Evolutionary conservation across 106 monocot species (phyloP), one percentile per base, ranked within the genome.

Genomic region (Gastrodia elata): DNA sequence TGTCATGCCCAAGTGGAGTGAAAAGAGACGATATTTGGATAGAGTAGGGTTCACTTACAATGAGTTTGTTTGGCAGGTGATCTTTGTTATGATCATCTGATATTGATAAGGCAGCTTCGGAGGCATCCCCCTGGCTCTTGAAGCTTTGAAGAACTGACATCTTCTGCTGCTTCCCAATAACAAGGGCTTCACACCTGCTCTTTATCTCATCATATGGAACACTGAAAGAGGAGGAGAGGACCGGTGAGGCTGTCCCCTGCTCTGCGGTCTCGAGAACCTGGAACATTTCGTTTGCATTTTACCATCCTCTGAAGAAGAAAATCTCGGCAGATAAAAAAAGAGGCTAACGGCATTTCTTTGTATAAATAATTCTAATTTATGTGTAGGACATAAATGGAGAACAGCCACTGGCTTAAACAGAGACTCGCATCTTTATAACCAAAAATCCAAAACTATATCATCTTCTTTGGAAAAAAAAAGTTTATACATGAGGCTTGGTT

Each of bases 201-300:
- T 90, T 97, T 90, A 97, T 91, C 72, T 97, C 86, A 37, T 97
- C 93, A 74, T 93, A 97, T 10, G 97, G 88, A 56, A 97, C 79
- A 25, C 86, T 82, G n/a, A 77, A 68, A 4, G 79, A 73, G n/a
- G 78, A 68, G 3, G 79, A 73, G 28, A 85, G 44, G 41, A 68
- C 61, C 38, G 90, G 87, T 28, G 74, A 18, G 39, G 39, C 85
- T 24, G 88, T 78, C 16, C 81, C 90, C 77, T 97, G 79, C 39
- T 73, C 82, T 30, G 97, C 90, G 46, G 90, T 87, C 70, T 92
- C 93, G 52, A 84, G 72, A 75, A 97, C 93, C 97, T 97, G 79
- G 27, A 82, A 74, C 2, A 22, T 11, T 32, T 40, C 2, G 28
- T 70, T 70, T 3, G 28, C 67, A 67, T 67, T 35, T 67, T 16